phyloP scores from a whole-genome alignment of 768 basidiomycete genomes.

The Galerina marginata region DNA sequence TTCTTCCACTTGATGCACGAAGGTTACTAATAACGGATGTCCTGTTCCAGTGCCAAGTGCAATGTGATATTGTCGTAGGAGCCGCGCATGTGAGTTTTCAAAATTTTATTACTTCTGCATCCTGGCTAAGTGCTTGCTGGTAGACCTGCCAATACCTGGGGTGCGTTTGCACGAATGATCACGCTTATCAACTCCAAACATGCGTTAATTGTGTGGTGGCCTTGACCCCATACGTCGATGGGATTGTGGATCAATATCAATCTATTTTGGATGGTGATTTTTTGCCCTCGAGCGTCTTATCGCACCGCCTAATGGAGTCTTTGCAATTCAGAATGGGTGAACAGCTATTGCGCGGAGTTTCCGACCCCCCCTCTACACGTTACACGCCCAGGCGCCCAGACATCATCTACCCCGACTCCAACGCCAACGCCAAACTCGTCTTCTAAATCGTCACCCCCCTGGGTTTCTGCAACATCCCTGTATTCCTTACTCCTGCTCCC shows the following conservation, averaged over 20 bases:
- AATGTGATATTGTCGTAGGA: conserved; percentile 17
- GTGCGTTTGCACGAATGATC: conserved; percentile 15
- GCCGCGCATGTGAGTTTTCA: conserved; percentile 13
- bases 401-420: conserved; percentile 2
- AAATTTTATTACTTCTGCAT: background rate
- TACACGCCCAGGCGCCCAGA: background rate
- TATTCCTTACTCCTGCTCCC: background rate
- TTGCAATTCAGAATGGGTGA: conserved; percentile 12
- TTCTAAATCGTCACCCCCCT: background rate
- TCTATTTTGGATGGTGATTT: conserved; percentile 15
- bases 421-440: background rate
- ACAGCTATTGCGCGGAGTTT: conserved; percentile 13
- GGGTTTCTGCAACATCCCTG: background rate
- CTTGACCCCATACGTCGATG: conserved; percentile 12
- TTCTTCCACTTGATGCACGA: too few species aligned
- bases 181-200: conserved; percentile 12
- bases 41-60: conserved; percentile 8
- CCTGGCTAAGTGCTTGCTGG: background rate
- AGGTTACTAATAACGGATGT: too few species aligned
- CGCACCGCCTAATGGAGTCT: background rate
- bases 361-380: conserved; percentile 13
- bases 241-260: conserved; percentile 12
- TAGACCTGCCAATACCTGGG: conserved; percentile 13
- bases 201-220: conserved; percentile 21
- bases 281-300: background rate